phyloP scores from a whole-genome alignment of 257 asterid species.

The Linaria vulgaris region DNA sequence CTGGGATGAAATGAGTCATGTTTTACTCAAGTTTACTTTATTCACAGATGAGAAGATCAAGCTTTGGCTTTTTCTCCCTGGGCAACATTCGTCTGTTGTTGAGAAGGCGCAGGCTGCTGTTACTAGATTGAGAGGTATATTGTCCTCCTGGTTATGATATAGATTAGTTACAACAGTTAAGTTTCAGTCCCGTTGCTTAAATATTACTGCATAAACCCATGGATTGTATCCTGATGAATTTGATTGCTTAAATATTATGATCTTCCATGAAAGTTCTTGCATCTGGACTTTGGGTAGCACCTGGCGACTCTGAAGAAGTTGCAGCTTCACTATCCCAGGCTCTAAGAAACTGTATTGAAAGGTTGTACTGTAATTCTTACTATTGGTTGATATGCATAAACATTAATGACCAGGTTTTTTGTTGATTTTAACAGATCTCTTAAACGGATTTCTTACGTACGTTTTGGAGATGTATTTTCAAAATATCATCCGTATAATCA shows the following conservation, averaged over 20 bases:
- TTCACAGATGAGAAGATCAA: slow-evolving; percentile 90
- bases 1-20: slow-evolving; percentile 4
- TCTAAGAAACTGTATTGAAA: slow-evolving; percentile 80
- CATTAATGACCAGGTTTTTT: slow-evolving; percentile 32
- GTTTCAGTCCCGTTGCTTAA: background rate
- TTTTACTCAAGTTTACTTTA: slow-evolving; percentile 32
- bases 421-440: slow-evolving; percentile 66
- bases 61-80: slow-evolving; percentile 97
- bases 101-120: slow-evolving; percentile 86
- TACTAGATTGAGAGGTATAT: slow-evolving; percentile 78
- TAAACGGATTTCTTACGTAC: slow-evolving; percentile 74
- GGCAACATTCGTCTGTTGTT: slow-evolving; percentile 68
- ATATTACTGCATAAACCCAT: slow-evolving; percentile 7
- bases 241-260: slow-evolving; percentile 20
- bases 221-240: slow-evolving; percentile 21
- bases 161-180: background rate
- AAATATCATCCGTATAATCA: slow-evolving; percentile 77
- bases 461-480: slow-evolving; percentile 92
- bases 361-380: slow-evolving; percentile 44
- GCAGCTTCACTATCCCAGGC: slow-evolving; percentile 97
- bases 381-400: slow-evolving; percentile 26
- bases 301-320: slow-evolving; percentile 99
- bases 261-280: slow-evolving; percentile 60
- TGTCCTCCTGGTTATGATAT: slow-evolving; percentile 19
- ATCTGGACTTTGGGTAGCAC: slow-evolving; percentile 98